These are phyloP conservation scores for Plantago coronopus DNA, from an alignment of 305 asterid genomes.

Conservation along the genomic window DNA sequence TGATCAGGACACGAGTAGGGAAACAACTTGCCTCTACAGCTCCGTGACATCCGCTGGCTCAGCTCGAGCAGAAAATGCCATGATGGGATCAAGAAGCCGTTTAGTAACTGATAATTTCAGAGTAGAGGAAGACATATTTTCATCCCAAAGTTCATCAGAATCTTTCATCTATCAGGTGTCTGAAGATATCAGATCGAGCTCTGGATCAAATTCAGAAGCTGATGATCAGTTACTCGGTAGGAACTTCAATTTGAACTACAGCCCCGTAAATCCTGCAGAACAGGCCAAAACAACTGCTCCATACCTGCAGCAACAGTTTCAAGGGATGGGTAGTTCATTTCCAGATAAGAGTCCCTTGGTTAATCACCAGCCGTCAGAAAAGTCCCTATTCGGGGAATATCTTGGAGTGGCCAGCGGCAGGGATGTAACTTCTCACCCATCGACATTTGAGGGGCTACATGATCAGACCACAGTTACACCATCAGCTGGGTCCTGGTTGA, in stretches of 20 bases:
- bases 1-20: constrained; percentile 35
- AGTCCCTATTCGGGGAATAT: constrained; percentile 27
- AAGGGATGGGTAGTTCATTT: constrained; percentile 22
- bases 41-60: constrained; percentile 36
- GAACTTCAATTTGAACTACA: constrained; percentile 35
- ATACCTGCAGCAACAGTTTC: constrained; percentile 37
- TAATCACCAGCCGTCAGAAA: constrained; percentile 40
- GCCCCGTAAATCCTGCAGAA: constrained; percentile 29
- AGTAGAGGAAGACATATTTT: constrained; percentile 58
- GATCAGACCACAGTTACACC: constrained; percentile 30
- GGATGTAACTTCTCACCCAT: constrained; percentile 28
- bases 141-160: constrained; percentile 77
- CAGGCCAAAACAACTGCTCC: constrained; percentile 38
- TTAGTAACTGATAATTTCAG: constrained; percentile 30
- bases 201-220: constrained; percentile 74
- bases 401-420: constrained; percentile 22
- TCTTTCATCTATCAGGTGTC: constrained; percentile 57
- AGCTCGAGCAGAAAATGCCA: constrained; percentile 33
- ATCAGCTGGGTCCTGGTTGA: constrained; percentile 33
- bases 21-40: constrained; percentile 35
- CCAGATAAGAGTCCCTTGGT: constrained; percentile 25
- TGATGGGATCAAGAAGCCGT: constrained; percentile 25
- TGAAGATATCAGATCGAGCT: constrained; percentile 72
- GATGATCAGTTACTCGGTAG: constrained; percentile 44
- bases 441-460: constrained; percentile 24